Evolutionary conservation across 1,139 yeast genomes (phyloP).

Genomic region (Yamadazyma pseudoaaseri): DNA sequence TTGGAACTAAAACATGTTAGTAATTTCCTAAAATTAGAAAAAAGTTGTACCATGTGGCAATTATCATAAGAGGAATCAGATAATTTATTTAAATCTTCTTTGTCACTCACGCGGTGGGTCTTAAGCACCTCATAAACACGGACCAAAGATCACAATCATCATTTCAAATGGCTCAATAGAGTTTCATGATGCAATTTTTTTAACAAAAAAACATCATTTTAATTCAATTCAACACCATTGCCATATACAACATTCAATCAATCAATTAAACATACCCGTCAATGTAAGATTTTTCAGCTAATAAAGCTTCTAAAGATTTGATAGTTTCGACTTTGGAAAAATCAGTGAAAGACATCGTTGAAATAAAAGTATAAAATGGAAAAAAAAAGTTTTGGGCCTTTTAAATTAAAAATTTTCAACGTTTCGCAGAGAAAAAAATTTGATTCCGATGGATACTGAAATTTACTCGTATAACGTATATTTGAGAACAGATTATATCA

Average conservation of each 20-base stretch:
- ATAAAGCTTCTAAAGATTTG: conserved; percentile 80
- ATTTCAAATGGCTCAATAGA: too few relatives aligned
- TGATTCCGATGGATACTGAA: not conserved
- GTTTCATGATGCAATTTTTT: too few relatives aligned
- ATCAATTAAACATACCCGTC: conserved; percentile 70
- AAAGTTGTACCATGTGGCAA: not conserved
- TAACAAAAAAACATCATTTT: too few relatives aligned
- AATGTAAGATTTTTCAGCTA: conserved; percentile 89
- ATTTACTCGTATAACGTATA: not conserved
- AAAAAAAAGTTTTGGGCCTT: conserved; percentile 1
- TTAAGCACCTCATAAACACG: conserved; percentile 95
- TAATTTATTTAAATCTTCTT: conserved; percentile 50
- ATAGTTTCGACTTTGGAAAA: conserved; percentile 81
- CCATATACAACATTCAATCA: not conserved
- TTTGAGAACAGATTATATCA: not conserved
- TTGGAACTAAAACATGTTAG: conserved; percentile 50
- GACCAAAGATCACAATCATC: conserved; percentile 84
- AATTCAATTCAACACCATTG: conserved; percentile 1
- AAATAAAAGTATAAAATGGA: not conserved
- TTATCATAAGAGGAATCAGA: conserved; percentile 23
- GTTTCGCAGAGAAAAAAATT: conserved; percentile 4
- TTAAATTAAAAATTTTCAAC: conserved; percentile 10
- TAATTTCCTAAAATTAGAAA: conserved; percentile 1
- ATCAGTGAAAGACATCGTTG: conserved; percentile 69
- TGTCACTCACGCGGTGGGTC: conserved; percentile 93